Base-by-base conservation (phyloP, 2,329 filamentous ascomycete species). In the Juglanconis sp. region DNA sequence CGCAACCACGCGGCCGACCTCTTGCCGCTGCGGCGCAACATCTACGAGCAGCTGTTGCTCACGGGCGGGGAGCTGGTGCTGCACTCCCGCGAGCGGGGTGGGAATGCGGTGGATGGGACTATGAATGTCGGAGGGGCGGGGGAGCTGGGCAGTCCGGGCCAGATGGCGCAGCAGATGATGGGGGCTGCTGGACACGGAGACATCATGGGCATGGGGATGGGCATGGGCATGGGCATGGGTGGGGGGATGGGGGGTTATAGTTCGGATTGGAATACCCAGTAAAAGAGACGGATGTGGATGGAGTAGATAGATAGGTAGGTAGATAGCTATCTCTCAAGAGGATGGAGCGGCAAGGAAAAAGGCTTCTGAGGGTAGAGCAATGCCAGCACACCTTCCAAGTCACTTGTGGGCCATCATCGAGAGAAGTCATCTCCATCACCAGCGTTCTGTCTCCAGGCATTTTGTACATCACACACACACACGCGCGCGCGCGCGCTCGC, bases 31-130 rank as follows among this genome's bases (percentile, higher is more conserved):
- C 74, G 75, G 34, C 70, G 70, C 50, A 69, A 65, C 13, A 68
- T 76, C n/a, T 76, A 87, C 60, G 76, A 79, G 59, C 74, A 76
- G 54, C 68, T 86, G 44, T 67, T 87, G 48, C 77, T 72, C 57
- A 74, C 79, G 44, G 85, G 85, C 0, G 79, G 80, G 0, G 72
- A 77, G 66, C 64, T 81, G 38, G 70, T 83, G 1, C 31, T 70
- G 36, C 64, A 67, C 57, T 66, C 70, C 4, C 66, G 70, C 8
- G 60, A 64, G 51, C 38, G 42, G 35, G 57, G 34, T 36, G 50
- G 42, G 31, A 46, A 34, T 15, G 31, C n/a, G 36, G 9, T 10
- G 1, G 38, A 15, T 4, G 36, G n/a, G n/a, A 48, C 50, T 10
- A n/a, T 34, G 5, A 34, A 10, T 6, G 24, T 51, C 36, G 47